These are phyloP conservation scores for Neurospora intermedia DNA, from an alignment of 495 filamentous ascomycete species.

Conservation along the genomic window DNA sequence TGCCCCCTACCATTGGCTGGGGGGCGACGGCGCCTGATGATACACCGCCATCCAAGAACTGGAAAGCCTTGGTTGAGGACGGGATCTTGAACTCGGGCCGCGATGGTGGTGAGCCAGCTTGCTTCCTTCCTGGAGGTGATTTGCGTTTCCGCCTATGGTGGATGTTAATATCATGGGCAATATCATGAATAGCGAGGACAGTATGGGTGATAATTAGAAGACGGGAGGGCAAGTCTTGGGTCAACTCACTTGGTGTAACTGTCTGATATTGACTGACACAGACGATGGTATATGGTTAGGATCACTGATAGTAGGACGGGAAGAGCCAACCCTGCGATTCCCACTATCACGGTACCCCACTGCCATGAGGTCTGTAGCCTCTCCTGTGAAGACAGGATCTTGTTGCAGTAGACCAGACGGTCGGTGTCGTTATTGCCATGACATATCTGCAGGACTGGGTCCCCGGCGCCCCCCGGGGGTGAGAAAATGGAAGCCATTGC, in stretches of 20 bases:
- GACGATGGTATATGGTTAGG: background rate
- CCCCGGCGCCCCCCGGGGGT: constrained; percentile 9
- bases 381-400: constrained; percentile 3
- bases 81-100: background rate
- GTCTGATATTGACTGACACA: background rate
- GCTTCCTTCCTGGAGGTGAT: background rate
- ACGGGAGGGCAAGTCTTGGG: background rate
- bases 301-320: constrained; percentile 1
- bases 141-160: background rate
- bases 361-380: constrained; percentile 9
- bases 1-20: background rate
- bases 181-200: background rate
- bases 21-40: background rate
- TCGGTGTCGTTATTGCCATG: background rate
- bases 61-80: background rate
- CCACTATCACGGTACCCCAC: constrained; percentile 9
- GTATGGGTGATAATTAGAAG: background rate
- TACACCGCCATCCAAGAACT: background rate
- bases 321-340: constrained; percentile 6
- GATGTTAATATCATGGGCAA: background rate
- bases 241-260: background rate
- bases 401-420: constrained; percentile 19
- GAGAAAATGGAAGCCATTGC: constrained; percentile 20
- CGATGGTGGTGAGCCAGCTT: background rate
- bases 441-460: constrained; percentile 16